Conservation (phyloP, 78 protist species). For the Cavenderia fasciculata region DNA sequence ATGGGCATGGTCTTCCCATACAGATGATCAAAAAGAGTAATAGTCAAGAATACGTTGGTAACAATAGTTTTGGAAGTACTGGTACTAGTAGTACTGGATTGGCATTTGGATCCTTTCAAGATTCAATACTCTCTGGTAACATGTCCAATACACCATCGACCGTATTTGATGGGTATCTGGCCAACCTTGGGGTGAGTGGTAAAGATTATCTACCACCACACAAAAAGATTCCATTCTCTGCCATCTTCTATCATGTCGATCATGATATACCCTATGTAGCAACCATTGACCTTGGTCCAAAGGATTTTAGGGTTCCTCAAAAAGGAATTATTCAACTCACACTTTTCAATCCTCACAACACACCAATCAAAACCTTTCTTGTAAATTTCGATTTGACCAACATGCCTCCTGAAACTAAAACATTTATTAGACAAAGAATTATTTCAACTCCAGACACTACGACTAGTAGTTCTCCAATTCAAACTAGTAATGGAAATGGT, state of each 20-base stretch:
- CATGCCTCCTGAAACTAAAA: slow-evolving; percentile 55
- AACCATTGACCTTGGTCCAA: slow-evolving; percentile 28
- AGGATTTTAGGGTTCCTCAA: slow-evolving; percentile 48
- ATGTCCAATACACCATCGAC: slow-evolving; percentile 77
- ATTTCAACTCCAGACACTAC: background rate
- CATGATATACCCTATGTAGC: slow-evolving; percentile 72
- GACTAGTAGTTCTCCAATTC: background rate
- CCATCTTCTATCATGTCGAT: slow-evolving; percentile 55
- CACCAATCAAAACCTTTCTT: slow-evolving; percentile 62
- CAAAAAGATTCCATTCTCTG: slow-evolving; percentile 62
- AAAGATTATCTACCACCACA: slow-evolving; percentile 74
- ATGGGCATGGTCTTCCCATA: no score
- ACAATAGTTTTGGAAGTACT: background rate
- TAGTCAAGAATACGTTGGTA: background rate
- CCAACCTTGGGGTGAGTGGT: slow-evolving; percentile 50
- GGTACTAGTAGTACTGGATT: background rate
- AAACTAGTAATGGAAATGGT: background rate
- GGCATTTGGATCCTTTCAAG: slow-evolving; percentile 74
- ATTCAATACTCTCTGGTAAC: slow-evolving; percentile 45
- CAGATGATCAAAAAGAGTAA: background rate
- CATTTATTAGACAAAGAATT: slow-evolving; percentile 69
- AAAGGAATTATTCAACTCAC: slow-evolving; percentile 65
- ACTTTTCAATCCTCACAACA: slow-evolving; percentile 43
- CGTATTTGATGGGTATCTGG: slow-evolving; percentile 52
- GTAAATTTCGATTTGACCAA: slow-evolving; percentile 29